Evolutionary conservation across 176 grass and related monocot species (phyloP), one percentile per base, ranked within the genome.

Genomic region (Echinochloa phyllopogon): DNA sequence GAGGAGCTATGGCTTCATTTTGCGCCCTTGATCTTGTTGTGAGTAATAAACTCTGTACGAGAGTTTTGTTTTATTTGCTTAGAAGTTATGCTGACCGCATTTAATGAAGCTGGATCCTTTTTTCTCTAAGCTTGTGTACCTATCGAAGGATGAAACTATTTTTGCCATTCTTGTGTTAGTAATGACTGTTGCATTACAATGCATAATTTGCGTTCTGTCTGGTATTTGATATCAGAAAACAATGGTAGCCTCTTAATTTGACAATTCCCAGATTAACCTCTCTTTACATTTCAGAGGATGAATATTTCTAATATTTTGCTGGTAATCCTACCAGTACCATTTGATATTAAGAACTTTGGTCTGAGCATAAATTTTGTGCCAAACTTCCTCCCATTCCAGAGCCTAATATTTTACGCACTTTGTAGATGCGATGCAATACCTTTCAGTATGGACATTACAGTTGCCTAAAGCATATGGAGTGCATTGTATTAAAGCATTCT

Each of bases 1-100:
- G 94, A 82, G 94, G 88, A 71, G 91, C 94, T 76, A 90, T 95
- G 88, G 88, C 88, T 75, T 90, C 94, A 0, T 95, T 95, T 79
- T 88, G 87, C 4, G 88, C 90, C 18, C 83, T 95, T 82, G 94
- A 95, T 87, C 91, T 95, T 89, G 69, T 82, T 86, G 94, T 95
- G 70, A 87, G 94, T 92, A 76, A 59, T 79, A 8, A 80, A 75
- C 55, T 50, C 85, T 58, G 27, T 70, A 12, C n/a, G 4, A 44
- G 53, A 4, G 27, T 33, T 1, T 27, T 72, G 3, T 49, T 50
- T 58, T 55, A 1, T 41, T 50, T 79, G 13, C 44, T 87, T 75
- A 58, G 40, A 85, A 80, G 24, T 43, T 52, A 57, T 33, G 29
- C 36, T 77, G 29, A 29, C 59, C 40, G 47, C 27, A 38, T 36